Conservation (phyloP, 1,284 basidiomycete species). For the Malassezia cuniculi region DNA sequence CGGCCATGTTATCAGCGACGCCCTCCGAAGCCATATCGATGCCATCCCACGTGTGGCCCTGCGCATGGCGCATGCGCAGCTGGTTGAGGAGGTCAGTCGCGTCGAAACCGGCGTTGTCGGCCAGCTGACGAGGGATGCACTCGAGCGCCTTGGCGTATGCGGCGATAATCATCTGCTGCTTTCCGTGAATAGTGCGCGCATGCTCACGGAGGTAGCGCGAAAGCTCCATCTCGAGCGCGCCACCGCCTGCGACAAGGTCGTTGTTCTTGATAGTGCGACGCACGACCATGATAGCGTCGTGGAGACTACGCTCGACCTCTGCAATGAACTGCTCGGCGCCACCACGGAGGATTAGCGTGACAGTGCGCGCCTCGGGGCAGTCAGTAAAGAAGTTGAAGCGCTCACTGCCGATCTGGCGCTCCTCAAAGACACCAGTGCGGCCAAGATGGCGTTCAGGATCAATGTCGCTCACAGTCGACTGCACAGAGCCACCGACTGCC, state of each 20-base stretch:
- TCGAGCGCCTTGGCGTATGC: conserved; percentile 95
- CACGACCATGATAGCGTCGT: conserved; percentile 99
- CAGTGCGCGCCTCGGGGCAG: conserved; percentile 90
- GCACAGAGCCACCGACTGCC: conserved; percentile 85
- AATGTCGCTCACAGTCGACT: conserved; percentile 91
- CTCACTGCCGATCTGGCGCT: conserved; percentile 92
- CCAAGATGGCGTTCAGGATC: conserved; percentile 70
- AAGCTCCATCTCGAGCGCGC: conserved; percentile 97
- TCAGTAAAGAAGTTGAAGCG: conserved; percentile 91
- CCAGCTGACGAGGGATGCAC: conserved; percentile 93
- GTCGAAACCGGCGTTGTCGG: conserved; percentile 94
- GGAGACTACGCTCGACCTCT: conserved; percentile 90
- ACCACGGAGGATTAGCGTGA: conserved; percentile 86
- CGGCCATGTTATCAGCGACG: conserved; percentile 83
- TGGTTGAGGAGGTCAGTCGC: conserved; percentile 96
- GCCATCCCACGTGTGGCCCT: conserved; percentile 73
- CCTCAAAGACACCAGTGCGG: conserved; percentile 78
- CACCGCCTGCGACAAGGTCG: conserved; percentile 90
- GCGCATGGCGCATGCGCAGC: conserved; percentile 87
- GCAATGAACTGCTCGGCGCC: conserved; percentile 99
- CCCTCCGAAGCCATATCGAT: conserved; percentile 82
- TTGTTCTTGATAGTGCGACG: conserved; percentile 91
- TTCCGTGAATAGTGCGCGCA: conserved; percentile 84
- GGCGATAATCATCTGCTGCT: conserved; percentile 85
- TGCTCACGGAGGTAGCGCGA: conserved; percentile 82